These are phyloP conservation scores for Stachybotrys chlorohalonatus DNA, from an alignment of 2,329 filamentous ascomycete species.

Conservation along the genomic window DNA sequence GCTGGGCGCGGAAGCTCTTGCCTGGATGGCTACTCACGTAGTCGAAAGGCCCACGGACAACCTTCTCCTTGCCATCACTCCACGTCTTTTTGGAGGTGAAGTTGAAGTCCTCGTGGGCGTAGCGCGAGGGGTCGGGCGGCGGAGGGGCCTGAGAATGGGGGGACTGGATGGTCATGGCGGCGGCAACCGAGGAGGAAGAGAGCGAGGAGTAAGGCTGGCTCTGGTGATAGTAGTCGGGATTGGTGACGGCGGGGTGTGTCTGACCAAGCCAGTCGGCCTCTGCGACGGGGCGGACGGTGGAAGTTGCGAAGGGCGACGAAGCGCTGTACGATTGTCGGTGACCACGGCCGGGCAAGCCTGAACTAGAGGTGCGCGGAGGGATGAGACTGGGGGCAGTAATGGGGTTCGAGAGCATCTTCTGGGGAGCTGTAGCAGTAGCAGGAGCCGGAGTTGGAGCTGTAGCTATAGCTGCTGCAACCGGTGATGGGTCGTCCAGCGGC, in stretches of 20 bases:
- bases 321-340: slow-evolving; percentile 20
- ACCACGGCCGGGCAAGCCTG: slow-evolving; percentile 18
- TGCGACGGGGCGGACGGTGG: slow-evolving; percentile 36
- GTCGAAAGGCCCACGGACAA: slow-evolving; percentile 70
- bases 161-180: slow-evolving; percentile 20
- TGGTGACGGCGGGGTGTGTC: slow-evolving; percentile 5
- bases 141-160: slow-evolving; percentile 18
- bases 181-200: neutral
- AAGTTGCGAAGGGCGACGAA: slow-evolving; percentile 17
- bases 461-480: neutral
- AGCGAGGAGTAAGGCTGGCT: slow-evolving; percentile 6
- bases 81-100: slow-evolving; percentile 46
- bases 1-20: slow-evolving; percentile 73
- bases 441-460: neutral
- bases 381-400: slow-evolving; percentile 49
- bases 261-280: slow-evolving; percentile 54
- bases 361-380: slow-evolving; percentile 61
- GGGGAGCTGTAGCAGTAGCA: slow-evolving; percentile 13
- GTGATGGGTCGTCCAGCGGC: neutral
- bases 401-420: slow-evolving; percentile 20
- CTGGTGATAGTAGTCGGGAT: slow-evolving; percentile 7
- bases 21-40: slow-evolving; percentile 73
- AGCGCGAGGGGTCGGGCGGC: slow-evolving; percentile 41
- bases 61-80: slow-evolving; percentile 67
- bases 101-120: slow-evolving; percentile 46